Evolutionary conservation across 768 basidiomycete genomes (phyloP).

Genomic region (Suillus decipiens): DNA sequence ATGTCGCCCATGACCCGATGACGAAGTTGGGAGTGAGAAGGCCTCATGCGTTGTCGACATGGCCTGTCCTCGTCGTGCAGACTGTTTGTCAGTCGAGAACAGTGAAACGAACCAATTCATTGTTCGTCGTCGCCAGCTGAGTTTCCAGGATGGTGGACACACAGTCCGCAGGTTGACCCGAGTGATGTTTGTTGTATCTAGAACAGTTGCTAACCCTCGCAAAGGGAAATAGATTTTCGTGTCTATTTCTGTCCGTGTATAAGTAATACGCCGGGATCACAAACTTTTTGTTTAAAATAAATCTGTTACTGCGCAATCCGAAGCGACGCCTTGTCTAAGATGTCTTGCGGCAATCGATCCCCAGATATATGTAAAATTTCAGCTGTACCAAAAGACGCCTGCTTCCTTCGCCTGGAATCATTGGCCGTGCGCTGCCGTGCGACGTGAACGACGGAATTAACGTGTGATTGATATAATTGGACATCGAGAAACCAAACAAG

Average conservation of each 20-base stretch:
- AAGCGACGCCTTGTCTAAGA: neutral
- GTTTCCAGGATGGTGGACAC: constrained; percentile 5
- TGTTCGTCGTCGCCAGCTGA: constrained; percentile 17
- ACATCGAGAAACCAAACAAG: neutral
- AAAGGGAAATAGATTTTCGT: constrained; percentile 10
- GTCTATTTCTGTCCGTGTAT: constrained; percentile 10
- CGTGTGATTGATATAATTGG: neutral
- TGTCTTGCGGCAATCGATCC: neutral
- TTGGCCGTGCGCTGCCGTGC: neutral
- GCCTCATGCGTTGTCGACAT: constrained; percentile 84
- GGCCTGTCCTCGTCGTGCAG: constrained; percentile 59
- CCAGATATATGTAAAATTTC: neutral
- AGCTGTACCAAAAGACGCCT: neutral
- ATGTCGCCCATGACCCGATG: constrained; percentile 55
- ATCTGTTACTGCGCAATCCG: neutral
- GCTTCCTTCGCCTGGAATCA: neutral
- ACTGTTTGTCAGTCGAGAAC: constrained; percentile 56
- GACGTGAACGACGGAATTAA: neutral
- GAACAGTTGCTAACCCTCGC: constrained; percentile 6
- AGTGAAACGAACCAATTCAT: constrained; percentile 79
- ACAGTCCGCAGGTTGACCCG: neutral
- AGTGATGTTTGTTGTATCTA: neutral
- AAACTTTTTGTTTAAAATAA: neutral
- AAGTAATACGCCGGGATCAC: constrained; percentile 6
- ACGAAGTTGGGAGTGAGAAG: constrained; percentile 80